These are phyloP conservation scores for Trypanosoma brucei DNA, from an alignment of 208 protist genomes.

Conservation along the genomic window DNA sequence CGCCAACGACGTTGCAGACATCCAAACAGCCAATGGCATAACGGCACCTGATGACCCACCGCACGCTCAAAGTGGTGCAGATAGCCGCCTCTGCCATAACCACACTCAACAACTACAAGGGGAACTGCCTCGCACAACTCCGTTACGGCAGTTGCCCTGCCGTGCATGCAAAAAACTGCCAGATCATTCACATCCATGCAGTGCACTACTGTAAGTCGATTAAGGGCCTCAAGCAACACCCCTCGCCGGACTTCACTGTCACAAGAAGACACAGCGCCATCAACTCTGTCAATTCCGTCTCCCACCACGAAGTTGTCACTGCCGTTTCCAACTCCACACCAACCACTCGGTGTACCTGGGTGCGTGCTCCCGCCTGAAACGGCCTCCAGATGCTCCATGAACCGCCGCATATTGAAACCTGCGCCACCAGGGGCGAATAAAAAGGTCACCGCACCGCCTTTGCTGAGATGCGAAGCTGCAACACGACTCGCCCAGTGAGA, in stretches of 20 bases:
- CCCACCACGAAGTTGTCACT: neutral
- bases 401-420: constrained; percentile 29
- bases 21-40: constrained; percentile 48
- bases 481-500: constrained; percentile 32
- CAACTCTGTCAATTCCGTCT: neutral
- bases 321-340: neutral
- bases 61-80: constrained; percentile 56
- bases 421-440: constrained; percentile 34
- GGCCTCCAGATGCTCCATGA: constrained; percentile 39
- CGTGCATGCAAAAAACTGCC: constrained; percentile 19
- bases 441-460: constrained; percentile 46
- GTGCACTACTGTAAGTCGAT: constrained; percentile 41
- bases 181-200: constrained; percentile 35
- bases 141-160: neutral
- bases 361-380: constrained; percentile 1
- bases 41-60: constrained; percentile 32
- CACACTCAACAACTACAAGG: constrained; percentile 49
- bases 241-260: constrained; percentile 13
- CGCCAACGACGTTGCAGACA: constrained; percentile 48
- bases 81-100: constrained; percentile 32
- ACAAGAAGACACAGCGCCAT: constrained; percentile 1
- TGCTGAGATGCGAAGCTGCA: constrained; percentile 38
- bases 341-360: neutral
- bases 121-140: constrained; percentile 23
- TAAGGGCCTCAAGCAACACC: constrained; percentile 29